These are phyloP conservation scores for Centella asiatica DNA, from an alignment of 129 eudicot genomes.

Conservation along the genomic window DNA sequence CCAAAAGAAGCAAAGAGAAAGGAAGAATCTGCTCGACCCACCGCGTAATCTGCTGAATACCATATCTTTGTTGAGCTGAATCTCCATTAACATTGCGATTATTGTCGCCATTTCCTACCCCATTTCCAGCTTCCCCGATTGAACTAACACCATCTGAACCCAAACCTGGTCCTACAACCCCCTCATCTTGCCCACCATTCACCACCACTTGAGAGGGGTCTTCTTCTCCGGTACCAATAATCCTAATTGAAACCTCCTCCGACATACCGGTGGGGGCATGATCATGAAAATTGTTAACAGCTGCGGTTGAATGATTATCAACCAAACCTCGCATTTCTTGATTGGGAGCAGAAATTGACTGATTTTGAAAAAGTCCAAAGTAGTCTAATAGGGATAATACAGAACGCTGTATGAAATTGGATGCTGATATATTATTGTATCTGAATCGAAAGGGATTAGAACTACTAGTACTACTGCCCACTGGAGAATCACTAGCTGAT, in stretches of 20 bases:
- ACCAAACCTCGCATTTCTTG: constrained; percentile 17
- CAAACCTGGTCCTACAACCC: constrained; percentile 8
- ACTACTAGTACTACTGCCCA: not conserved
- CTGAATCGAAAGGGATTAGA: constrained; percentile 20
- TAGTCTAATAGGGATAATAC: constrained; percentile 8
- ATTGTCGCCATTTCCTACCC: constrained; percentile 20
- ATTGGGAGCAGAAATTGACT: constrained; percentile 11
- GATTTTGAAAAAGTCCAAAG: constrained; percentile 3
- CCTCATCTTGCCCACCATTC: constrained; percentile 8
- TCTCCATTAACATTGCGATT: constrained; percentile 8
- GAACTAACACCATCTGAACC: constrained; percentile 4
- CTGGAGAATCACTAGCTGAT: not conserved
- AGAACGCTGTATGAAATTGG: constrained; percentile 20
- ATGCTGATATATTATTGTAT: constrained; percentile 14
- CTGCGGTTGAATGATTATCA: constrained; percentile 1
- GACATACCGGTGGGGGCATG: not conserved
- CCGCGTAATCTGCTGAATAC: constrained; percentile 27
- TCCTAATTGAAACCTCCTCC: constrained; percentile 39
- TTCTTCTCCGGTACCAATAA: constrained; percentile 25
- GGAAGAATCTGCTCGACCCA: constrained; percentile 49
- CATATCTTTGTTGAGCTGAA: constrained; percentile 19
- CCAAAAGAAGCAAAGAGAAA: constrained; percentile 40
- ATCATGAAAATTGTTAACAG: constrained; percentile 1
- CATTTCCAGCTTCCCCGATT: constrained; percentile 17
- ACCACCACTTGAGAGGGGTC: not conserved